Evolutionary conservation across 1,284 basidiomycete species (phyloP), one percentile per base, ranked within the genome.

Genomic region (Trametes hirsuta): DNA sequence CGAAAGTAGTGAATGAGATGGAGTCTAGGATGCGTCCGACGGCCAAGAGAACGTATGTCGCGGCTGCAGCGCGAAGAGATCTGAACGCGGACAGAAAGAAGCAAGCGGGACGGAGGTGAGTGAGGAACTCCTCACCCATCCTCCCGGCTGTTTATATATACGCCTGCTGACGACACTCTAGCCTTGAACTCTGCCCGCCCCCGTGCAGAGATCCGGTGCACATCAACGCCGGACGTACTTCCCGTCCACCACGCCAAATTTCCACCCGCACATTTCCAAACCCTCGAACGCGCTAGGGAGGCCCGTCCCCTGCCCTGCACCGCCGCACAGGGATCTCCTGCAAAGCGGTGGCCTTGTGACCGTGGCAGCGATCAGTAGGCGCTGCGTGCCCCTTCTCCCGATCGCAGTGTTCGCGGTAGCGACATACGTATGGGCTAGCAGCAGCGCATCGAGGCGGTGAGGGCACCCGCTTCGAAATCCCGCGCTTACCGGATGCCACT

Each of bases 181-280:
- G 18, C 18, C 18, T 18, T 18, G 18, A 18, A 18, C 18, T 18
- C 18, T 18, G 18, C 18, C 18, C 18, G 18, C 18, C 10, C 22
- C 12, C 11, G 21, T 24, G 34, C 22, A n/a, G 4, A 10, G 35
- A 21, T 15, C 42, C 22, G 55, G 42, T 24, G 18, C 15, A 44
- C 49, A 57, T 46, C 55, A 57, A 36, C 55, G 35, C 55, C 55
- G 55, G 40, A 52, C 50, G 50, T 44, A 18, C 24, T 44, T 6
- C 18, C 18, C 50, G 34, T 6, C 42, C 39, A n/a, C 12, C 50
- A 21, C 34, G 11, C 18, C 21, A 18, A 52, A 52, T 52, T 35
- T 21, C 50, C 22, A 18, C 10, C 25, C 40, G 50, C 25, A 44
- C 14, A 42, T 6, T 40, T 12, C 15, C 30, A 4, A 30, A 30